phyloP scores from a whole-genome alignment of 2,329 filamentous ascomycete genomes.

The Tolypocladium guangdongense region DNA sequence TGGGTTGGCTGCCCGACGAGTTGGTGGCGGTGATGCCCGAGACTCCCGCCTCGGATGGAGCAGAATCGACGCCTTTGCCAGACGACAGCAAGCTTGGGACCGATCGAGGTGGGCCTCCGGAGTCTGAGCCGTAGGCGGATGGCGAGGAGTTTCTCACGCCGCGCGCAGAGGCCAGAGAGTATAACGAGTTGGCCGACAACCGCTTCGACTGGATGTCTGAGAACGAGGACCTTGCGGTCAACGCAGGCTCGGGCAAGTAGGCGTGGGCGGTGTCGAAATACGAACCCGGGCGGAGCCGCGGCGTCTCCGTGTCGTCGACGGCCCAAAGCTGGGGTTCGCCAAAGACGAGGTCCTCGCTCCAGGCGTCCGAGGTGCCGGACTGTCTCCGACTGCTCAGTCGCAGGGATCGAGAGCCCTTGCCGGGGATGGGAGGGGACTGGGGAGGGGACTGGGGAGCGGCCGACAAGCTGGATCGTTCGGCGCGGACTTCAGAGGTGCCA shows the following conservation, averaged over 20 bases:
- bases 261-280: conserved; percentile 15
- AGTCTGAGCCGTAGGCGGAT: conserved; percentile 44
- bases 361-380: conserved; percentile 29
- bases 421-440: conserved; percentile 32
- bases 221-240: conserved; percentile 33
- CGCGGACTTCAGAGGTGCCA: conserved; percentile 44
- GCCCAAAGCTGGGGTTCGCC: conserved; percentile 30
- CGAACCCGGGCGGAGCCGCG: conserved; percentile 28
- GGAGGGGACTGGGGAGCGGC: conserved; percentile 44
- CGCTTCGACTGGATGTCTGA: conserved; percentile 49
- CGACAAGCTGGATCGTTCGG: conserved; percentile 50
- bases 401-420: conserved; percentile 30
- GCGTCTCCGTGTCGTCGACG: conserved; percentile 38
- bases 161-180: conserved; percentile 54
- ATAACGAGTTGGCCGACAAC: conserved; percentile 62
- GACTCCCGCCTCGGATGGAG: conserved; percentile 39
- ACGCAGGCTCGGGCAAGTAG: conserved; percentile 37
- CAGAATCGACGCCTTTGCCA: conserved; percentile 26
- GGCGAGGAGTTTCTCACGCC: conserved; percentile 36
- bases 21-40: conserved; percentile 44
- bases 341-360: conserved; percentile 25
- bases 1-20: conserved; percentile 29
- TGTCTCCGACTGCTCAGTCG: conserved; percentile 31
- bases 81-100: conserved; percentile 36
- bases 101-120: conserved; percentile 27